Conservation (phyloP, 805 yeast genomes). For the Komagataella populi region DNA sequence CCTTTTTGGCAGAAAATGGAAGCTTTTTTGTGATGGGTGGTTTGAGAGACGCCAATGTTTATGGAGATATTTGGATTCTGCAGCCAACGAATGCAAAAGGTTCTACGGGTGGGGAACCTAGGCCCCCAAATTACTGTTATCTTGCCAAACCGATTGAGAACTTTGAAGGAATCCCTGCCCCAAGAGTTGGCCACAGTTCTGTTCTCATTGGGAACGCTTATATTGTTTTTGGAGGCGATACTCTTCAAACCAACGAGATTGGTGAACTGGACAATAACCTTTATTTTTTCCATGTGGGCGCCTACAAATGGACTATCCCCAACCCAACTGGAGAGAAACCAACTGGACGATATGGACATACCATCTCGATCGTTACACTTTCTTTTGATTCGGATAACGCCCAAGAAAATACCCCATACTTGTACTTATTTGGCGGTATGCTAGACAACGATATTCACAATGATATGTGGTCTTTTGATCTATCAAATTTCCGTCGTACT, state of each 20-base stretch:
- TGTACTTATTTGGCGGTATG: conserved; percentile 92
- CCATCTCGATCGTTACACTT: conserved; percentile 62
- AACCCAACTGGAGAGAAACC: conserved; percentile 68
- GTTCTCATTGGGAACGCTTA: conserved; percentile 90
- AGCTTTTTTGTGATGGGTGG: conserved; percentile 92
- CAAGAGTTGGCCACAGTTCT: conserved; percentile 92
- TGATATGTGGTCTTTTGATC: conserved; percentile 77
- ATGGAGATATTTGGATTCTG: conserved; percentile 91
- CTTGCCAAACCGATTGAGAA: conserved; percentile 48
- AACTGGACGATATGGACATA: conserved; percentile 88
- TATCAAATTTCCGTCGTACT: conserved; percentile 75
- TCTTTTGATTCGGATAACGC: conserved; percentile 19
- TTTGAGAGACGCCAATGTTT: conserved; percentile 78
- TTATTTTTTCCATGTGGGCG: conserved; percentile 71
- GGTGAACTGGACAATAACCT: conserved; percentile 82
- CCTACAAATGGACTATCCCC: conserved; percentile 71
- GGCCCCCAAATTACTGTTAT: conserved; percentile 14
- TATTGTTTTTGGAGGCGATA: conserved; percentile 94
- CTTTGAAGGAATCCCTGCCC: conserved; percentile 76
- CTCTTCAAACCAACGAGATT: conserved; percentile 58
- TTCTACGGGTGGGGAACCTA: conserved; percentile 12
- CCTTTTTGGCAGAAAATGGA: conserved; percentile 62
- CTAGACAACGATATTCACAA: conserved; percentile 70
- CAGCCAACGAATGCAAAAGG: conserved; percentile 30
- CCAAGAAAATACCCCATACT: conserved; percentile 22